Conservation (phyloP, 495 filamentous ascomycete species). For the Penicillium desertorum region DNA sequence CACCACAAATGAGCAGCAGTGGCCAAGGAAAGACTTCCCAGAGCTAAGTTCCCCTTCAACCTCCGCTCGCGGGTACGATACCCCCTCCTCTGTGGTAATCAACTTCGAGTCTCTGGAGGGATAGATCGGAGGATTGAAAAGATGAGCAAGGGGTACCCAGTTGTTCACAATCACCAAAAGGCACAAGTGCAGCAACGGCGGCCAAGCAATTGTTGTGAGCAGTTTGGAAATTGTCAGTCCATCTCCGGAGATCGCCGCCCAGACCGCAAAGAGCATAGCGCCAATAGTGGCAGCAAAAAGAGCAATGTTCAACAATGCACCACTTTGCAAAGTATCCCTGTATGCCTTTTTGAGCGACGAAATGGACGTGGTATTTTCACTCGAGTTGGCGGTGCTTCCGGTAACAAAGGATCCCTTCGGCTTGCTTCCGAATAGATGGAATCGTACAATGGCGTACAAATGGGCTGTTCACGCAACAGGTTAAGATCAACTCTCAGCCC, state of each 20-base stretch:
- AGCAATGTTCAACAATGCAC: conserved; percentile 23
- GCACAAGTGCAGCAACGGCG: conserved; percentile 31
- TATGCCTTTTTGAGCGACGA: conserved; percentile 14
- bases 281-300: conserved; percentile 20
- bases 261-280: conserved; percentile 13
- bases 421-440: conserved; percentile 31
- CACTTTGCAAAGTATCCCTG: conserved; percentile 26
- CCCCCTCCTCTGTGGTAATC: background rate
- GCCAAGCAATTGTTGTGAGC: conserved; percentile 29
- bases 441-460: conserved; percentile 29
- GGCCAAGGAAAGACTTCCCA: background rate
- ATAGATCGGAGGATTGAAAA: conserved; percentile 27
- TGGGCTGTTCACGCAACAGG: conserved; percentile 21
- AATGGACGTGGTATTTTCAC: conserved; percentile 21
- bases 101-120: conserved; percentile 16
- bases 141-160: conserved; percentile 32
- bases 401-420: conserved; percentile 43
- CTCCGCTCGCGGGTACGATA: background rate
- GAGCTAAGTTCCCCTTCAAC: background rate
- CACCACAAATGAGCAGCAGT: background rate
- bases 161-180: conserved; percentile 25
- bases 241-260: background rate
- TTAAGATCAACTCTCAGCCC: background rate
- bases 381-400: conserved; percentile 34
- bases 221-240: background rate